These are phyloP conservation scores for Leucosporidium yakuticum DNA, from an alignment of 768 basidiomycete genomes.

Conservation along the genomic window DNA sequence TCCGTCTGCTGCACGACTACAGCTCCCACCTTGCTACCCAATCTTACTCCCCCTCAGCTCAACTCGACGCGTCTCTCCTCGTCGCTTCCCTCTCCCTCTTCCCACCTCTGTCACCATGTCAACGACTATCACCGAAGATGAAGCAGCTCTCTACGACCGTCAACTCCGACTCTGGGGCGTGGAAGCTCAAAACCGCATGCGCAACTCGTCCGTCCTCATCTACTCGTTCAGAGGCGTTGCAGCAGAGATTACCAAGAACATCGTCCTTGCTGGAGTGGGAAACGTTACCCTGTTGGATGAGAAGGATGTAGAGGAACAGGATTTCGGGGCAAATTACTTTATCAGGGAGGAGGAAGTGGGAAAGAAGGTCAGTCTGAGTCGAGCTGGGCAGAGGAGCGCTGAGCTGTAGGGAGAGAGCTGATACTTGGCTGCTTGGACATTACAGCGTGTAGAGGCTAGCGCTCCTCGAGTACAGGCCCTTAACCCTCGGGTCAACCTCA, in stretches of 20 bases:
- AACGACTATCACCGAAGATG: conserved; percentile 29
- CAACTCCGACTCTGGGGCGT: conserved; percentile 95
- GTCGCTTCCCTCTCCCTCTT: neutral
- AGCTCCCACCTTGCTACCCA: too few species aligned
- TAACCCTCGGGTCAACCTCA: conserved; percentile 83
- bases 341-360: conserved; percentile 91
- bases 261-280: conserved; percentile 93
- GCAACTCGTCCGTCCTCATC: conserved; percentile 63
- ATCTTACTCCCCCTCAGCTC: too few species aligned
- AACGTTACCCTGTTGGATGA: conserved; percentile 76
- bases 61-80: too few species aligned
- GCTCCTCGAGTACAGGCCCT: conserved; percentile 77
- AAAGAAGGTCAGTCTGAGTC: conserved; percentile 56
- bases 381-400: neutral
- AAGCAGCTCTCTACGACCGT: conserved; percentile 68
- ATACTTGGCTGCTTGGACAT: neutral
- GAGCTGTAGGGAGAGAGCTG: neutral
- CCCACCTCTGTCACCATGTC: neutral
- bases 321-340: conserved; percentile 88
- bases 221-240: conserved; percentile 44
- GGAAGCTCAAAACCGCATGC: conserved; percentile 96
- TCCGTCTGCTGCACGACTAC: too few species aligned
- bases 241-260: conserved; percentile 93
- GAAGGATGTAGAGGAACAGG: conserved; percentile 68
- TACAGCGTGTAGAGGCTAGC: conserved; percentile 77